Conservation (phyloP, 1,284 basidiomycete genomes). For the Clitocybe nebularis region DNA sequence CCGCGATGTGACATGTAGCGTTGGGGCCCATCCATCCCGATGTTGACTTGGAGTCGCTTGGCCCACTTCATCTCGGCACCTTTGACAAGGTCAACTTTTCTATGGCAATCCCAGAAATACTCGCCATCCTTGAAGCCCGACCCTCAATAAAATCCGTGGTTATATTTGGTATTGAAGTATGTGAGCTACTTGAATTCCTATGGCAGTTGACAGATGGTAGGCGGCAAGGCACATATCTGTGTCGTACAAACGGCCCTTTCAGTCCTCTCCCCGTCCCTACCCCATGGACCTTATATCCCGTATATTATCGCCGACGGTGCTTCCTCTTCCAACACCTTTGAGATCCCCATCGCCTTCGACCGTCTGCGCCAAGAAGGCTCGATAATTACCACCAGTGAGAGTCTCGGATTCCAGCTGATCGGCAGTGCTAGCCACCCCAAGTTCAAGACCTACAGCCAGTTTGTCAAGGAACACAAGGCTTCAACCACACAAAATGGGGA, state of each 20-base stretch:
- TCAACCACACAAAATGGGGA: slow-evolving; percentile 46
- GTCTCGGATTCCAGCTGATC: slow-evolving; percentile 75
- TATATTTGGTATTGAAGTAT: slow-evolving; percentile 83
- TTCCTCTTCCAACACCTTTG: slow-evolving; percentile 75
- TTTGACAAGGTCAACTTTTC: slow-evolving; percentile 79
- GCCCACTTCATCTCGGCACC: slow-evolving; percentile 53
- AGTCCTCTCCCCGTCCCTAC: slow-evolving; percentile 38
- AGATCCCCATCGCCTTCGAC: slow-evolving; percentile 59
- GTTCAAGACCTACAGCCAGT: slow-evolving; percentile 72
- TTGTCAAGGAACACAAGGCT: slow-evolving; percentile 78
- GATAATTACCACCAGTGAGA: slow-evolving; percentile 79
- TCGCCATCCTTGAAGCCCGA: slow-evolving; percentile 45
- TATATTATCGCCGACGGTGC: slow-evolving; percentile 82
- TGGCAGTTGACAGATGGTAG: not conserved
- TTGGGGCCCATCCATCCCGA: slow-evolving; percentile 71
- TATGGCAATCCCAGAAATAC: slow-evolving; percentile 74
- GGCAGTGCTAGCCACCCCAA: slow-evolving; percentile 61
- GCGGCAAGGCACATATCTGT: slow-evolving; percentile 79
- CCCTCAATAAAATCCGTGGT: slow-evolving; percentile 58
- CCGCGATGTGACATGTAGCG: slow-evolving; percentile 47
- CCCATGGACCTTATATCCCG: slow-evolving; percentile 26
- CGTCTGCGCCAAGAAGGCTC: slow-evolving; percentile 75
- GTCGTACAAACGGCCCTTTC: slow-evolving; percentile 80
- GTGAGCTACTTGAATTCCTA: slow-evolving; percentile 14
- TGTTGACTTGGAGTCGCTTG: slow-evolving; percentile 57